Evolutionary conservation across 179 eudicot species (phyloP).

Genomic region (Silene coronaria): DNA sequence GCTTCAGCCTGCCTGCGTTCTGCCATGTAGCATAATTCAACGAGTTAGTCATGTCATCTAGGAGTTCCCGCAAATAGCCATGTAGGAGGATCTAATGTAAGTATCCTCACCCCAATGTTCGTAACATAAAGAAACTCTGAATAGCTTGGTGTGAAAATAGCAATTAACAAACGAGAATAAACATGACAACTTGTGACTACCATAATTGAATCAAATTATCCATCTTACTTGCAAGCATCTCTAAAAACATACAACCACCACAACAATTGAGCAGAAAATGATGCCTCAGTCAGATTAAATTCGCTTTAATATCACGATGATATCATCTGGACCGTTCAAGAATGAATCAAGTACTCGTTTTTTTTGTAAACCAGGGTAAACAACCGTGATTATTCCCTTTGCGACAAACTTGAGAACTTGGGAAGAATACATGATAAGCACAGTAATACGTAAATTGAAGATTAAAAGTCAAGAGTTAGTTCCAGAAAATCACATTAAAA

Average conservation of each 20-base stretch:
- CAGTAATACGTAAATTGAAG: neutral
- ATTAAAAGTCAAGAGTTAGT: neutral
- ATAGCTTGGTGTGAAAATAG: too few species aligned
- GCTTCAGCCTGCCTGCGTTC: slow-evolving; percentile 41
- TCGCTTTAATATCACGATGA: neutral
- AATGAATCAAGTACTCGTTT: neutral
- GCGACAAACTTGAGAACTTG: too few species aligned
- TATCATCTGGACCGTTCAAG: neutral
- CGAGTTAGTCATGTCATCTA: neutral
- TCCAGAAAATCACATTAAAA: neutral
- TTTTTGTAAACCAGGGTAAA: too few species aligned
- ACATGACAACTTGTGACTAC: neutral
- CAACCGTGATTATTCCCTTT: too few species aligned
- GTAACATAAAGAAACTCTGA: neutral
- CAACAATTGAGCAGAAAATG: neutral
- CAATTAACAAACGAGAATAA: neutral
- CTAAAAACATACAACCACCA: neutral
- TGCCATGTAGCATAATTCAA: slow-evolving; percentile 7
- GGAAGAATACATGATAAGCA: neutral
- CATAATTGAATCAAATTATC: neutral
- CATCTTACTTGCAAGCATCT: neutral
- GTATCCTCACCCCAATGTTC: neutral
- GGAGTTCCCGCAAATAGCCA: too few species aligned
- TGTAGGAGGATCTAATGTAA: too few species aligned
- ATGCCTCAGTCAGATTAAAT: neutral